Base-by-base conservation (phyloP, 495 filamentous ascomycete genomes). In the Penicillium soppii region DNA sequence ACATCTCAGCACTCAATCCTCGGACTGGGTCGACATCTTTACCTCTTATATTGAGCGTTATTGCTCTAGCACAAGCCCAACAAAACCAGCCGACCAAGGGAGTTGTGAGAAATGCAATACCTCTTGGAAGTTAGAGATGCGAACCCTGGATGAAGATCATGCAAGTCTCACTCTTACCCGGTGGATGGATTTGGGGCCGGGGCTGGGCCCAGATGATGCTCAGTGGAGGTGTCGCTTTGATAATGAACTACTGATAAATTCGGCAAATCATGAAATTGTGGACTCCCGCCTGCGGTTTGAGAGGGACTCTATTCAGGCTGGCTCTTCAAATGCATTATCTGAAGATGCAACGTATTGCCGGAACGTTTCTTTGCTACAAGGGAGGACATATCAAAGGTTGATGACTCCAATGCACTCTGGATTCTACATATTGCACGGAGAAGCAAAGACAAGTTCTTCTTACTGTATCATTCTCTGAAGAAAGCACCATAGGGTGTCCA, bases 31-130 rank as follows among this genome's bases (percentile, higher is more conserved):
- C 5, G 27, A 23, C 12, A 21, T 32, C 12, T 15, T 45, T 4
- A 8, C 43, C 27, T 45, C 26, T 10, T 27, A 45, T 1, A 45
- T 45, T 20, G 12, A 15, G 17, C 29, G 29, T 23, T 45, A 33
- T 45, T 45, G 43, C 26, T 22, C 29, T 22, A 33, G 1, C 17
- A 45, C 43, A 32, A 12, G 29, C 10, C 8, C 29, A 7, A n/a
- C 6, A 9, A 5, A 5, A 7, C 12, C 5, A 15, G 27, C 43
- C 43, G 26, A 44, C 20, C 19, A 44, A 35, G 51, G 51, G 12
- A 32, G 51, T 16, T 58, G 51, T 35, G 17, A 42, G 9, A n/a
- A 40, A 38, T 58, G 50, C 36, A 54, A 54, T 21, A 53, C 45
- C 23, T 30, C 50, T 19, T 58, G 55, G 55, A 44, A 57, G 13